Evolutionary conservation across 2,329 filamentous ascomycete genomes (phyloP).

Genomic region (Aureobasidium pullulans): DNA sequence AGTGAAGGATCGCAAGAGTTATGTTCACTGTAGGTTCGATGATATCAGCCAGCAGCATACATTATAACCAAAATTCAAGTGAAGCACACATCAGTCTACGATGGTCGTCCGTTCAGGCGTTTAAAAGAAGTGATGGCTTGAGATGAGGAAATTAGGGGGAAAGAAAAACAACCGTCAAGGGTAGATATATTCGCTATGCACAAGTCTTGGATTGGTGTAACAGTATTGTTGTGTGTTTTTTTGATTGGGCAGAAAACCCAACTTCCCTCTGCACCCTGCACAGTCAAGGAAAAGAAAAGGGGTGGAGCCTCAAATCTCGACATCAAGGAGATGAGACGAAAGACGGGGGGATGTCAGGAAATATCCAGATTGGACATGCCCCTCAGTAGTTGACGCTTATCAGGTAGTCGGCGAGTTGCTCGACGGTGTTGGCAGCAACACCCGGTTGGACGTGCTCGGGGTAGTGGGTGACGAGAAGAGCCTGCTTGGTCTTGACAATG

Average conservation of each 20-base stretch:
- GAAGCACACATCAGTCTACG: too few species aligned
- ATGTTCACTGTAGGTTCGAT: too few species aligned
- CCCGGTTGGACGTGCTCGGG: conserved; percentile 64
- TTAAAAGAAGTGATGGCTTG: too few species aligned
- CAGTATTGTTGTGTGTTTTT: background rate
- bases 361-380: background rate
- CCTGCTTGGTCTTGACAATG: conserved; percentile 80
- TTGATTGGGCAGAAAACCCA: background rate
- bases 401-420: conserved; percentile 81
- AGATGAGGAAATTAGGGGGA: too few species aligned
- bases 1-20: too few species aligned
- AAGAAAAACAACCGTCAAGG: background rate
- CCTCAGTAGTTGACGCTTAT: conserved; percentile 67
- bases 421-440: conserved; percentile 69
- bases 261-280: conserved; percentile 9
- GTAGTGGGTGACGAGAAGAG: conserved; percentile 85
- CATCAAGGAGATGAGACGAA: conserved; percentile 2
- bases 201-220: conserved; percentile 5
- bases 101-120: too few species aligned
- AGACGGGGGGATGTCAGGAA: background rate
- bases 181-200: conserved; percentile 13
- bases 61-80: too few species aligned
- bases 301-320: conserved; percentile 7
- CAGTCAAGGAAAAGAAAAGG: conserved; percentile 8
- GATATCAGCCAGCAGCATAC: too few species aligned